These are phyloP conservation scores for Fusarium ramigenum DNA, from an alignment of 2,329 filamentous ascomycete genomes.

Conservation along the genomic window DNA sequence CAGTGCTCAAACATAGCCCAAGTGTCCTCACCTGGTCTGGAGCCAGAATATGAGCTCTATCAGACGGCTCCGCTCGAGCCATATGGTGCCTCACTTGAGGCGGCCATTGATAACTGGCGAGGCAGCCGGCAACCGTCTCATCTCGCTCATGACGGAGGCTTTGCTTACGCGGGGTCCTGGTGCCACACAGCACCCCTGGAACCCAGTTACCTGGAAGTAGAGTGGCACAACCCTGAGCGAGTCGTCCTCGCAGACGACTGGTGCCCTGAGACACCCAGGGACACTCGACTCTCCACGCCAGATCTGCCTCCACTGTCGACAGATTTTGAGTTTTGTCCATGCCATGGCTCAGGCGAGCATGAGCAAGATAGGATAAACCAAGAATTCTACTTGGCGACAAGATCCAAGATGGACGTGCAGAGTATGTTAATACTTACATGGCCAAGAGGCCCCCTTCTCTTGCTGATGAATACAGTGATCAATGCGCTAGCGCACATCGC, in stretches of 20 bases:
- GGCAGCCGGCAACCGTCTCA: not conserved
- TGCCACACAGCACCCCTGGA: constrained; percentile 7
- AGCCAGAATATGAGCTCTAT: not conserved
- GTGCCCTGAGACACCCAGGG: constrained; percentile 26
- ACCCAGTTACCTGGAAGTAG: not conserved
- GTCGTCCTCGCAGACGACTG: constrained; percentile 11
- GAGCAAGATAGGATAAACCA: constrained; percentile 34
- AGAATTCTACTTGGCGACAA: constrained; percentile 34
- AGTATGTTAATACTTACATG: constrained; percentile 21
- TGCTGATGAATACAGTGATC: constrained; percentile 32
- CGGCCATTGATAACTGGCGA: not conserved
- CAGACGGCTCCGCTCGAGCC: constrained; percentile 10
- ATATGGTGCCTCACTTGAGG: constrained; percentile 2
- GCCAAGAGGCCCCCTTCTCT: not conserved
- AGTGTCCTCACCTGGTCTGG: not conserved
- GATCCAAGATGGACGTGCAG: constrained; percentile 38
- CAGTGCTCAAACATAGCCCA: not conserved
- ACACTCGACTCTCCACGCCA: constrained; percentile 34
- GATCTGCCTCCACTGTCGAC: constrained; percentile 36
- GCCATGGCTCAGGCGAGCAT: constrained; percentile 3
- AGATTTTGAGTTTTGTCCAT: constrained; percentile 40
- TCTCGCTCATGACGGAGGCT: not conserved
- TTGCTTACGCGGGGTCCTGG: constrained; percentile 35
- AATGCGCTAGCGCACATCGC: constrained; percentile 35
- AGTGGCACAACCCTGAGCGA: not conserved